Evolutionary conservation across 352 stramenopile genomes (phyloP).

Genomic region (Phytopythium oedochilum): DNA sequence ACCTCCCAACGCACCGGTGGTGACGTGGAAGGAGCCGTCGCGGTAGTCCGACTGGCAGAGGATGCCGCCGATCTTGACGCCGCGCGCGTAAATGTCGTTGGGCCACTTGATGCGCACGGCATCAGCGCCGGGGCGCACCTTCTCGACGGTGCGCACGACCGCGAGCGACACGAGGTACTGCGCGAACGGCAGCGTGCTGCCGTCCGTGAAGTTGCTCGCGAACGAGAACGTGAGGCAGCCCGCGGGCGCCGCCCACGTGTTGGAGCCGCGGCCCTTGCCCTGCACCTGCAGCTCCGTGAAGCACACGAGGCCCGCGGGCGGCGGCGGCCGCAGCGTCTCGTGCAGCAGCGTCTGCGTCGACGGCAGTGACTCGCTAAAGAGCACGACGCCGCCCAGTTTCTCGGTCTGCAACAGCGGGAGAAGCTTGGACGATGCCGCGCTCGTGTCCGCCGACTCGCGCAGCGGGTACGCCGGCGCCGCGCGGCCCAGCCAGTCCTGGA

Average conservation of each 20-base stretch:
- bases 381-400: slow-evolving; percentile 58
- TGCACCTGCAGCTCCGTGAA: slow-evolving; percentile 77
- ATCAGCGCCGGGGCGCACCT: slow-evolving; percentile 38
- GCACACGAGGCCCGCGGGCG: slow-evolving; percentile 65
- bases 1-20: slow-evolving; percentile 43
- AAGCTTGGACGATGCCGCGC: slow-evolving; percentile 36
- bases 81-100: slow-evolving; percentile 90
- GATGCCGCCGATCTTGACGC: slow-evolving; percentile 88
- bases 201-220: slow-evolving; percentile 78
- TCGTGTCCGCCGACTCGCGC: slow-evolving; percentile 8
- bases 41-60: slow-evolving; percentile 87
- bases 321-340: slow-evolving; percentile 56
- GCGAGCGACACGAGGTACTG: slow-evolving; percentile 89
- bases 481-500: slow-evolving; percentile 59
- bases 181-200: slow-evolving; percentile 79
- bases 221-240: slow-evolving; percentile 91
- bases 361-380: slow-evolving; percentile 59
- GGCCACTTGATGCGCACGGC: slow-evolving; percentile 90
- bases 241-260: slow-evolving; percentile 85
- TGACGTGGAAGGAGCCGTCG: slow-evolving; percentile 77
- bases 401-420: slow-evolving; percentile 60
- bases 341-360: slow-evolving; percentile 86
- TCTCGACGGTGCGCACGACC: slow-evolving; percentile 75
- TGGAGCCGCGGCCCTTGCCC: slow-evolving; percentile 78
- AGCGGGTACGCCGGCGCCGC: slow-evolving; percentile 18